phyloP scores from a whole-genome alignment of 2,329 filamentous ascomycete species.

The Colletotrichum karsti region DNA sequence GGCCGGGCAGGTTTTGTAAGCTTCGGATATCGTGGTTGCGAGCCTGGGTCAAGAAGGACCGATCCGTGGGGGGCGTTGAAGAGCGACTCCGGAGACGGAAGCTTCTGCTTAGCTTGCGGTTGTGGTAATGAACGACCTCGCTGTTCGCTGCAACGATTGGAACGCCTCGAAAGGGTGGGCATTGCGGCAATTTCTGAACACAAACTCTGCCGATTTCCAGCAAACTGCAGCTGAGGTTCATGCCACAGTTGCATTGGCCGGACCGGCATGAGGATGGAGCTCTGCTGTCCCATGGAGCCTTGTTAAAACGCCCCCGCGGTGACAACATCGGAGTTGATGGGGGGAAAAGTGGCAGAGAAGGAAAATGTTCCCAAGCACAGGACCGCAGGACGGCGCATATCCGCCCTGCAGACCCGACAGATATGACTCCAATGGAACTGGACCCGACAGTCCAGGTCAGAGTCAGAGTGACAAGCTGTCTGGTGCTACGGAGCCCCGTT shows the following conservation, averaged over 20 bases:
- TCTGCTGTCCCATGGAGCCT: constrained; percentile 6
- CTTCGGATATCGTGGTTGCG: background rate
- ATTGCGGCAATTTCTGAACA: constrained; percentile 27
- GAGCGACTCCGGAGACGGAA: constrained; percentile 16
- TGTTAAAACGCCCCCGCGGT: constrained; percentile 11
- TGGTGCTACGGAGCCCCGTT: constrained; percentile 25
- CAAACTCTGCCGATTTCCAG: constrained; percentile 22
- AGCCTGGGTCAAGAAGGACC: constrained; percentile 7
- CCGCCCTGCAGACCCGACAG: constrained; percentile 17
- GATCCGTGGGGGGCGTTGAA: constrained; percentile 9
- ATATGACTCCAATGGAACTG: constrained; percentile 24
- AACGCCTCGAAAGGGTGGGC: constrained; percentile 25
- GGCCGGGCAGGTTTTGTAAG: background rate
- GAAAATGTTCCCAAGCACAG: constrained; percentile 2
- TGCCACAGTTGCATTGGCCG: constrained; percentile 26
- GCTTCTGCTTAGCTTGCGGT: background rate
- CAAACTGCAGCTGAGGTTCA: constrained; percentile 20
- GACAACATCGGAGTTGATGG: constrained; percentile 11
- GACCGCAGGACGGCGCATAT: constrained; percentile 6
- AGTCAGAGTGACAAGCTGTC: constrained; percentile 8
- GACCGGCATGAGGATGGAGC: constrained; percentile 21
- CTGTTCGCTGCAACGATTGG: constrained; percentile 22
- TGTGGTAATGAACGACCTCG: constrained; percentile 13
- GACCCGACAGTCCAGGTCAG: constrained; percentile 11
- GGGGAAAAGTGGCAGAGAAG: background rate